Percentiles rank a stretch among this genome's conserved stretches.
These are phyloP conservation scores for Cardamine occulta DNA, from an alignment of 345 rosid genomes.

Conservation along the genomic window DNA sequence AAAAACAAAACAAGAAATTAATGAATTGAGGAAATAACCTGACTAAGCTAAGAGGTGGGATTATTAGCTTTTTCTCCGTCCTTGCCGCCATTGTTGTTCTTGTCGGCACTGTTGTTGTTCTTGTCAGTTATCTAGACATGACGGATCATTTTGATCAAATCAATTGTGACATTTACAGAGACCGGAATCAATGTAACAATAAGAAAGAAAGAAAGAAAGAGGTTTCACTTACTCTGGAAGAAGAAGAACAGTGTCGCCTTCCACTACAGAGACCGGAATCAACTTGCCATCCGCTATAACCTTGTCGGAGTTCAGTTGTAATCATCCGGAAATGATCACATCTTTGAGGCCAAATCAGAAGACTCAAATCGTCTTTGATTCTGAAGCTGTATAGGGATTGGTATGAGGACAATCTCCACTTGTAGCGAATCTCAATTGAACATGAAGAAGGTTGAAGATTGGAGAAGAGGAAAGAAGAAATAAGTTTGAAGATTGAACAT, in stretches of 20 bases:
- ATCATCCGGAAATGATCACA: not conserved
- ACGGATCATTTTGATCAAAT: not conserved
- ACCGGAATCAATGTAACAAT: not conserved
- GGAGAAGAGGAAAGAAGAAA: not conserved
- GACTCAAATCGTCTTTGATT: not conserved
- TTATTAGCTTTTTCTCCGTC: too few relatives aligned
- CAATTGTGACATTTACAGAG: too few relatives aligned
- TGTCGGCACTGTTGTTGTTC: too few relatives aligned
- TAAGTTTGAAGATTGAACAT: too few relatives aligned
- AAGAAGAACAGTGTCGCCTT: constrained; percentile 84
- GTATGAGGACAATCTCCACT: too few relatives aligned
- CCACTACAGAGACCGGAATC: constrained; percentile 65
- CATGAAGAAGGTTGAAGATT: not conserved
- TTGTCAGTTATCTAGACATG: not conserved
- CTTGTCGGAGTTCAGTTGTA: constrained; percentile 76
- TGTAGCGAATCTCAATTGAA: not conserved
- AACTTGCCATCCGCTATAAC: constrained; percentile 70
- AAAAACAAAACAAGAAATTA: too few relatives aligned
- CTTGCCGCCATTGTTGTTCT: not conserved
- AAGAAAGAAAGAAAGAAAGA: too few relatives aligned
- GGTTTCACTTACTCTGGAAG: constrained; percentile 61
- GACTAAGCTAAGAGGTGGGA: not conserved
- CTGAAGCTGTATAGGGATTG: too few relatives aligned
- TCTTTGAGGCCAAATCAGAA: not conserved
- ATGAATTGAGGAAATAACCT: not conserved